Percentiles rank a stretch among this genome's conserved stretches.
Evolutionary conservation across 2,329 filamentous ascomycete genomes (phyloP).

Genomic region (Chrysoporthe cubensis): DNA sequence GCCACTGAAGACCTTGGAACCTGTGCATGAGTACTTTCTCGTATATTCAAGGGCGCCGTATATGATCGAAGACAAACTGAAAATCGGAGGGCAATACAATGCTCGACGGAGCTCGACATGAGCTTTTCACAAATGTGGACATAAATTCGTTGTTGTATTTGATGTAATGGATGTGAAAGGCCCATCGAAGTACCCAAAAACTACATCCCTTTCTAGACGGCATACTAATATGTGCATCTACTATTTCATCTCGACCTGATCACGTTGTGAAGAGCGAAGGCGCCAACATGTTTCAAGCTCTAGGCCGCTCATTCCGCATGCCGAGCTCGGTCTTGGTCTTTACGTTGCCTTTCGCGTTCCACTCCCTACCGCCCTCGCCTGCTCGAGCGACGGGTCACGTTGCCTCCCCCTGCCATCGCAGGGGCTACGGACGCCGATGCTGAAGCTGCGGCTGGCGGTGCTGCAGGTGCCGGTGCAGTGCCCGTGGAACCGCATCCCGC

Average conservation of each 20-base stretch:
- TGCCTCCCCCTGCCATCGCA: not conserved
- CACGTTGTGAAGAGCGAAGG: no score
- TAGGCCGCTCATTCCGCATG: no score
- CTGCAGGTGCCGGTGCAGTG: not conserved
- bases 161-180: not conserved
- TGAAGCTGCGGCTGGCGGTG: not conserved
- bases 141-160: no score
- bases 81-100: no score
- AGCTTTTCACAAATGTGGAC: no score
- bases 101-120: no score
- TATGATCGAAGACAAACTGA: not conserved
- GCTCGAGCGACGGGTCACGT: not conserved
- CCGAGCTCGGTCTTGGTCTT: no score
- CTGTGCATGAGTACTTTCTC: not conserved
- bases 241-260: no score
- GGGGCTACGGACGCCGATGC: not conserved
- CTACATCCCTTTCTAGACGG: no score
- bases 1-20: not conserved
- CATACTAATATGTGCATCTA: no score
- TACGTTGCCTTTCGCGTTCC: not conserved
- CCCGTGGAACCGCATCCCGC: slow-evolving; percentile 10
- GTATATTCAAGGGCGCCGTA: not conserved
- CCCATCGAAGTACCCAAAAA: no score
- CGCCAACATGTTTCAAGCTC: no score
- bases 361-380: not conserved